phyloP scores from a whole-genome alignment of 441 rosid species.

The Populus hybrid region DNA sequence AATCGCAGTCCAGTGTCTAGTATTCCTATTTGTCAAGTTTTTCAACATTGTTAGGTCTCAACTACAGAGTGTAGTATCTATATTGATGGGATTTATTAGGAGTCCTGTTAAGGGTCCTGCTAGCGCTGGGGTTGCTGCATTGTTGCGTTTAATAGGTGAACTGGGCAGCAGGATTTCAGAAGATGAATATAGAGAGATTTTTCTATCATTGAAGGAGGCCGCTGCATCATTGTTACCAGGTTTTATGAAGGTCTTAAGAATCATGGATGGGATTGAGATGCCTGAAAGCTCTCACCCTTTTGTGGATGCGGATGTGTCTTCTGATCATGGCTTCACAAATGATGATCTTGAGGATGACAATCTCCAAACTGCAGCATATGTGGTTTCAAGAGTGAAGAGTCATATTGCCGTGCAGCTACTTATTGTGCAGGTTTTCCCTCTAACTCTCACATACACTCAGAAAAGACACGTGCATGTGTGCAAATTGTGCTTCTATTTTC shows the following conservation, averaged over 20 bases:
- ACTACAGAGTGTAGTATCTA: slow-evolving; percentile 56
- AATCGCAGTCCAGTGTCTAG: slow-evolving; percentile 66
- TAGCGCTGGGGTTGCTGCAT: slow-evolving; percentile 68
- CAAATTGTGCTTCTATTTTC: background rate
- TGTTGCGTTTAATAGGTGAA: slow-evolving; percentile 62
- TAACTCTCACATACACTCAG: background rate
- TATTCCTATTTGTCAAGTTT: slow-evolving; percentile 63
- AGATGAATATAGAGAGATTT: slow-evolving; percentile 75
- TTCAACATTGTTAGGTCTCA: slow-evolving; percentile 60
- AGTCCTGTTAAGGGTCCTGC: slow-evolving; percentile 84
- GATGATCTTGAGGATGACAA: slow-evolving; percentile 74
- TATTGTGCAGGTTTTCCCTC: slow-evolving; percentile 60
- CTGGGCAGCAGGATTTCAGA: slow-evolving; percentile 65
- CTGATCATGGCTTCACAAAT: slow-evolving; percentile 54
- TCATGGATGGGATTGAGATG: slow-evolving; percentile 60
- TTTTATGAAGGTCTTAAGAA: slow-evolving; percentile 70
- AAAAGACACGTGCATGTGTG: background rate
- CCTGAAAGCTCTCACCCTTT: slow-evolving; percentile 33
- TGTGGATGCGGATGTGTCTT: slow-evolving; percentile 48
- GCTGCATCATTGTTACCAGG: slow-evolving; percentile 59
- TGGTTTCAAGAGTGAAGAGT: slow-evolving; percentile 80
- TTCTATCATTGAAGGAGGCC: slow-evolving; percentile 70
- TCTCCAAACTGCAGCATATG: slow-evolving; percentile 77
- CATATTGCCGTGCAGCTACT: slow-evolving; percentile 82
- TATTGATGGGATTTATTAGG: slow-evolving; percentile 66